Evolutionary conservation across 2,329 filamentous ascomycete genomes (phyloP).

Genomic region (Knufia petricola): DNA sequence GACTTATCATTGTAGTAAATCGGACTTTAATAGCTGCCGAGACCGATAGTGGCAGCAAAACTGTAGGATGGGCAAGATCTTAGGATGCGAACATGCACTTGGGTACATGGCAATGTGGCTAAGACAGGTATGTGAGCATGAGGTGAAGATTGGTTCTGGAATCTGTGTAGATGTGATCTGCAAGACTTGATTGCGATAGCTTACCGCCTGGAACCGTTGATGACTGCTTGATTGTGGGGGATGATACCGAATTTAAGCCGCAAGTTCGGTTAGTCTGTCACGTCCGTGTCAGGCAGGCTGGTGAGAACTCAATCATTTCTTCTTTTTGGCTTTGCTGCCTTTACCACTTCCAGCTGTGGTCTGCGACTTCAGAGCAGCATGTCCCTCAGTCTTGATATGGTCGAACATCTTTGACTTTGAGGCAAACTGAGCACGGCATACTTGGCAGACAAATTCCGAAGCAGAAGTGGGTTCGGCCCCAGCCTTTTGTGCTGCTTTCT

Average conservation of each 20-base stretch:
- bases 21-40: neutral
- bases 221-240: neutral
- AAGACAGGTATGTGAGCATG: too few species aligned
- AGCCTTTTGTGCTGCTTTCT: constrained; percentile 33
- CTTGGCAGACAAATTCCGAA: constrained; percentile 57
- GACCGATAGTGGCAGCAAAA: too few species aligned
- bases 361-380: constrained; percentile 45
- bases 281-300: too few species aligned
- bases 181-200: neutral
- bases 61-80: too few species aligned
- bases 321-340: constrained; percentile 22
- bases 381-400: constrained; percentile 56
- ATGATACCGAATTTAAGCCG: neutral
- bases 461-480: neutral
- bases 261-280: too few species aligned
- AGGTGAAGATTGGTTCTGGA: too few species aligned
- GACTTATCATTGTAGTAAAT: constrained; percentile 1
- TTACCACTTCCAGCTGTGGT: constrained; percentile 16
- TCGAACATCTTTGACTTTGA: constrained; percentile 64
- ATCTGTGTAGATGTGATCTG: too few species aligned
- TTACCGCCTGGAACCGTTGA: neutral
- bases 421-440: constrained; percentile 68
- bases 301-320: neutral
- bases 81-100: too few species aligned
- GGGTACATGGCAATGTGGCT: too few species aligned